phyloP scores from a whole-genome alignment of 441 rosid genomes.

The Hura crepitans region DNA sequence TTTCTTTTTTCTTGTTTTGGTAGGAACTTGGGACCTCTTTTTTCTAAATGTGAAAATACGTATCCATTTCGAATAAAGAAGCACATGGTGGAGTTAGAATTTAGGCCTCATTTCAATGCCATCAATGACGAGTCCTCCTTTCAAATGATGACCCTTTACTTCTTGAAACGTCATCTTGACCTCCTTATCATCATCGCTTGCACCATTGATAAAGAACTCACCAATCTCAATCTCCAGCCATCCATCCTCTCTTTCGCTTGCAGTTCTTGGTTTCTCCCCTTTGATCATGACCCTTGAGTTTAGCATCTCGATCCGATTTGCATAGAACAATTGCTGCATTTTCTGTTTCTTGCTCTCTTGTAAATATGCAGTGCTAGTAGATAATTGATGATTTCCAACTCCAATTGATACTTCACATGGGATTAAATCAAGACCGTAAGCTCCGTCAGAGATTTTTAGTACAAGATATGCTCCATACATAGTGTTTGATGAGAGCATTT shows the following conservation, averaged over 20 bases:
- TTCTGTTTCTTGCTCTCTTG: slow-evolving; percentile 33
- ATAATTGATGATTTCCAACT: slow-evolving; percentile 21
- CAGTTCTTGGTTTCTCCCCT: slow-evolving; percentile 18
- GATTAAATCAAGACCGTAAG: slow-evolving; percentile 55
- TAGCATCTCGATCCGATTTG: slow-evolving; percentile 27
- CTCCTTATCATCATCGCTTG: slow-evolving; percentile 27
- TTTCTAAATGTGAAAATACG: too few relatives aligned
- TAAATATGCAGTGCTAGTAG: slow-evolving; percentile 28
- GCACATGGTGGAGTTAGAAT: neutral
- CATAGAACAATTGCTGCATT: slow-evolving; percentile 34
- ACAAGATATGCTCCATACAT: slow-evolving; percentile 52
- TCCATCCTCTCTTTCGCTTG: slow-evolving; percentile 37
- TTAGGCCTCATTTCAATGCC: slow-evolving; percentile 59
- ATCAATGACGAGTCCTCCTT: slow-evolving; percentile 59
- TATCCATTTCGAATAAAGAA: too few relatives aligned
- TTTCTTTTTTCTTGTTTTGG: neutral
- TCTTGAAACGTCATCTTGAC: slow-evolving; percentile 52
- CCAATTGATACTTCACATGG: slow-evolving; percentile 41
- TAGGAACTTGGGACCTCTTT: neutral
- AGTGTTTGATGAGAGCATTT: slow-evolving; percentile 44
- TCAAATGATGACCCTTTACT: slow-evolving; percentile 56
- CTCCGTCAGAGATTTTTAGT: slow-evolving; percentile 29
- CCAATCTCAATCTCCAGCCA: slow-evolving; percentile 76
- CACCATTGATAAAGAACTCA: slow-evolving; percentile 40
- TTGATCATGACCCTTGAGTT: slow-evolving; percentile 28